These are phyloP conservation scores for Cystobasidium tubakii DNA, from an alignment of 768 basidiomycete species.

Conservation along the genomic window DNA sequence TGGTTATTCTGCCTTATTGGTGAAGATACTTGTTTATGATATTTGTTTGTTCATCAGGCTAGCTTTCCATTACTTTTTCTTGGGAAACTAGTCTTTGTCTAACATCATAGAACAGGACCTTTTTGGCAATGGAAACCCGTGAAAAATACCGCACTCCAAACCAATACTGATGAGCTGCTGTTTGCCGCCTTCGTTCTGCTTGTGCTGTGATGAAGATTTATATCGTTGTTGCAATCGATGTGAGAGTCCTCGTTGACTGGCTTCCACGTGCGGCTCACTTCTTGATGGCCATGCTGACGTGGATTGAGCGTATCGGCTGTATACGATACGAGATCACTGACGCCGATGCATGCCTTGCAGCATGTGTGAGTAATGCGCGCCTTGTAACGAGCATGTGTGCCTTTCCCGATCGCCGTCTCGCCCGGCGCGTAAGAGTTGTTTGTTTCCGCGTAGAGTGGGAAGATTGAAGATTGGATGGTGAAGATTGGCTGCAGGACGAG, in stretches of 20 bases:
- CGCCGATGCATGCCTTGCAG: not conserved
- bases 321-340: too few species aligned
- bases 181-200: not conserved
- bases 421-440: not conserved
- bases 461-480: not conserved
- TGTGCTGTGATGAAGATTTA: not conserved
- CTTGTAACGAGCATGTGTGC: not conserved
- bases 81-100: not conserved
- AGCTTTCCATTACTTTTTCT: not conserved
- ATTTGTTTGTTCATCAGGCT: not conserved
- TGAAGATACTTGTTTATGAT: not conserved
- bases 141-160: conserved; percentile 24
- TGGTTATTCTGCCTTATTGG: conserved; percentile 18
- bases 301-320: too few species aligned
- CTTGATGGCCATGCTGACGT: too few species aligned
- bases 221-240: too few species aligned
- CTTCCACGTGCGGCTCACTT: too few species aligned
- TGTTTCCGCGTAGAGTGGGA: conserved; percentile 2
- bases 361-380: not conserved
- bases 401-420: not conserved
- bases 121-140: conserved; percentile 22
- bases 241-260: too few species aligned
- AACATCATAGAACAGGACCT: not conserved
- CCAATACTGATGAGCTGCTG: not conserved
- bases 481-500: too few species aligned